Evolutionary conservation across 345 rosid species (phyloP).

Genomic region (Passiflora organensis): DNA sequence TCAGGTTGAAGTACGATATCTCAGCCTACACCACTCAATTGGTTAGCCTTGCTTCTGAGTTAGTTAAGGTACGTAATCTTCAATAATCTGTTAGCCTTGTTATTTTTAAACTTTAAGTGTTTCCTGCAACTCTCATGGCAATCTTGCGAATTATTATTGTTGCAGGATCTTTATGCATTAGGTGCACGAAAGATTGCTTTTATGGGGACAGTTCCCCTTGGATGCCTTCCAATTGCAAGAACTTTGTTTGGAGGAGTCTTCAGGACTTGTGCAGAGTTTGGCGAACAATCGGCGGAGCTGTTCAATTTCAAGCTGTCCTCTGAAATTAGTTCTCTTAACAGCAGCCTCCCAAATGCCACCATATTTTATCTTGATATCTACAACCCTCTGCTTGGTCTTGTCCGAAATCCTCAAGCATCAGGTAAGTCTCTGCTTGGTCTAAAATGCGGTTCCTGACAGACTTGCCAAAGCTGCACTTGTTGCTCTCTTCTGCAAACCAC

Average conservation of each 20-base stretch:
- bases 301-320: constrained; percentile 30
- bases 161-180: constrained; percentile 30
- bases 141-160: background rate
- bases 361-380: constrained; percentile 43
- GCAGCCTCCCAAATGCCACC: constrained; percentile 14
- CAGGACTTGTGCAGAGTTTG: constrained; percentile 24
- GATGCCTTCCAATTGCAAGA: constrained; percentile 42
- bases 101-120: too few relatives aligned
- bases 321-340: constrained; percentile 18
- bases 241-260: constrained; percentile 27
- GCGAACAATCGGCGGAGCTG: constrained; percentile 23
- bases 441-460: background rate
- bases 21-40: constrained; percentile 39
- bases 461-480: background rate
- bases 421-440: constrained; percentile 29
- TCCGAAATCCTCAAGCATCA: constrained; percentile 29
- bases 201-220: constrained; percentile 33
- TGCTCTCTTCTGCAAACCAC: too few relatives aligned
- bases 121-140: too few relatives aligned
- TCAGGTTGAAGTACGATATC: constrained; percentile 37
- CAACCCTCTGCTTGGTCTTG: constrained; percentile 35
- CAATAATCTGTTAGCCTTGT: too few relatives aligned
- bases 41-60: constrained; percentile 39
- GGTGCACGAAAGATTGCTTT: constrained; percentile 42
- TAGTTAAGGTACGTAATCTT: constrained; percentile 30